Base-by-base conservation (phyloP, 306 rosid species). In the Prunus salicina region DNA sequence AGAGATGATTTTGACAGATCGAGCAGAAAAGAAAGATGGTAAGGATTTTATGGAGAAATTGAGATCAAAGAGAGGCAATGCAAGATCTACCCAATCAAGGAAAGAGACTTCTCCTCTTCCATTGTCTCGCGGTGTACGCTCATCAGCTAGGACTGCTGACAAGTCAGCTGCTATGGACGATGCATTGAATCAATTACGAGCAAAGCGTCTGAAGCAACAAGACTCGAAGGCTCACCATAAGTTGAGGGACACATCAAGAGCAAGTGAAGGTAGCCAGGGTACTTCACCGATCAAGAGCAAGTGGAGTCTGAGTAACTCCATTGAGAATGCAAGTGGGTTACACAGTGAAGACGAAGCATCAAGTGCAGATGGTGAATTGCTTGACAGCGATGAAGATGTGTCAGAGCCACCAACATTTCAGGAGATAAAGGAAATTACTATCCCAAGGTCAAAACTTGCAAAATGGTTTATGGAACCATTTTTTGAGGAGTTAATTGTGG, bases 381-480 rank as follows among this genome's bases (percentile, higher is more conserved):
- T 47, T 19, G 89, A 83, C 67, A 82, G 89, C 9, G 88, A 86
- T 28, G 86, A 88, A 32, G 88, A 88, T 6, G 71, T 51, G 8
- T 78, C 86, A 77, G 74, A 86, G n/a, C 84, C 28, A 7, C 92
- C 84, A 20, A 84, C 84, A 2, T 90, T 77, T 71, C 84, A 79
- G 49, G 85, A 90, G 18, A 74, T 88, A 6, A 85, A 76, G 80
- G 91, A 87, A 30, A 88, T 88, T 52, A 84, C 96, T 6, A 70
- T 90, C 13, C 84, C 72, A 72, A 90, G 96, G 67, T 90, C 89
- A 61, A 86, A 79, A 80, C 88, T 90, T 34, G 89, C 62, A 25
- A 90, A 88, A 74, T 90, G 92, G 92, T 65, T 85, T 72, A 83
- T 76, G 72, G 91, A 90, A 67, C 96, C 96, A 16, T 86, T 88